Percentiles rank a stretch among this genome's conserved stretches.
Evolutionary conservation across 352 stramenopile genomes (phyloP).

Genomic region (Phytopythium ostracodes): DNA sequence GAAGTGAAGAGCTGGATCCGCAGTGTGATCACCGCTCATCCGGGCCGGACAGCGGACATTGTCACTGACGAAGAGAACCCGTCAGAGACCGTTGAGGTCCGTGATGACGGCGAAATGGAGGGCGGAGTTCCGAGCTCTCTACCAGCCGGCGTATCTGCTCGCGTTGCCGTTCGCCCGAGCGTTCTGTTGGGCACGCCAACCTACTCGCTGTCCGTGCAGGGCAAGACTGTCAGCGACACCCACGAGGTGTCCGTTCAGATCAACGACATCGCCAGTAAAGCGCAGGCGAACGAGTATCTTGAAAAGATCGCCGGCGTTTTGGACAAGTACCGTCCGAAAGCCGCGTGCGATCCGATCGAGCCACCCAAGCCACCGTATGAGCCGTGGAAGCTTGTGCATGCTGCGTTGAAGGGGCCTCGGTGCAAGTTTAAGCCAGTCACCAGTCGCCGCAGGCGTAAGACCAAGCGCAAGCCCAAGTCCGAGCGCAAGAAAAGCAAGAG

Average conservation of each 20-base stretch:
- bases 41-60: background rate
- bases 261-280: conserved; percentile 5
- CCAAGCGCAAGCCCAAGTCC: too few species aligned
- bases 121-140: background rate
- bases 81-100: background rate
- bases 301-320: background rate
- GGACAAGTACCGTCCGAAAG: background rate
- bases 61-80: background rate
- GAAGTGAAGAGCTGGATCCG: background rate
- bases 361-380: background rate
- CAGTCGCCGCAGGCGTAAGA: too few species aligned
- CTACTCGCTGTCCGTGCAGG: background rate
- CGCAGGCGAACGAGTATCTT: background rate
- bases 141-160: background rate
- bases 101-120: background rate
- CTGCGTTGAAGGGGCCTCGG: background rate
- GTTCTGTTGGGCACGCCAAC: background rate
- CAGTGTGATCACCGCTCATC: background rate
- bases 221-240: background rate
- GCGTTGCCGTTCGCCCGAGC: conserved; percentile 1
- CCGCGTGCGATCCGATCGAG: background rate
- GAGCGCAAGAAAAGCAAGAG: too few species aligned
- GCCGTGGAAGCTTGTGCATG: background rate
- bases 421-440: background rate
- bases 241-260: conserved; percentile 1